Percentiles rank a stretch among this genome's conserved stretches.
phyloP scores from a whole-genome alignment of 768 basidiomycete genomes.

The Solioccasus polychromus region DNA sequence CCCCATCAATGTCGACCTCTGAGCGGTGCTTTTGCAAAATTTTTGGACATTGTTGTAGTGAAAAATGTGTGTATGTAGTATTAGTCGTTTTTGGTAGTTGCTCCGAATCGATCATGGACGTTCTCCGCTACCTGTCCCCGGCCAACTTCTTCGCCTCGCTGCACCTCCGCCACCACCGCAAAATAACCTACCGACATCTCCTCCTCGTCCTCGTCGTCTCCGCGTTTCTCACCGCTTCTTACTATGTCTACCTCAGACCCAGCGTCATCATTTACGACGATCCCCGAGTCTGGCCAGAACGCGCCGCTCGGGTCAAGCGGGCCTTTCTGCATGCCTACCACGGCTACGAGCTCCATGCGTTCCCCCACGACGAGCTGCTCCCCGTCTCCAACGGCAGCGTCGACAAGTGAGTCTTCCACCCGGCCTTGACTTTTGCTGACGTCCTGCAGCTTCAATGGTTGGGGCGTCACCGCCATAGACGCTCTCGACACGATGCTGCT shows the following conservation, averaged over 20 bases:
- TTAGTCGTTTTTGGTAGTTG: not conserved
- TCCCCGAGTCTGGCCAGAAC: constrained; percentile 41
- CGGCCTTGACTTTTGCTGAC: not conserved
- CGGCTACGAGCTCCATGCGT: constrained; percentile 61
- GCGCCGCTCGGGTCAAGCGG: constrained; percentile 54
- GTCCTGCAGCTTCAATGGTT: constrained; percentile 65
- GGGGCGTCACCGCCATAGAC: constrained; percentile 77
- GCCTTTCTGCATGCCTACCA: constrained; percentile 68
- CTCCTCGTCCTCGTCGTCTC: constrained; percentile 12
- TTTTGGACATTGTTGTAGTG: not conserved
- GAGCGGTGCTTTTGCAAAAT: too few species aligned
- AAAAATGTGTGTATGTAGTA: too few species aligned
- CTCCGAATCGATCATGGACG: not conserved
- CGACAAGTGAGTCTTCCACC: constrained; percentile 45
- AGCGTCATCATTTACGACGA: not conserved
- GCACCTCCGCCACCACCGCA: constrained; percentile 3
- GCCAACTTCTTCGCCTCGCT: not conserved
- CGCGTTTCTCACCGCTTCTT: constrained; percentile 12
- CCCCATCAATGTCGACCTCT: constrained; percentile 5
- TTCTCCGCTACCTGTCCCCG: constrained; percentile 3
- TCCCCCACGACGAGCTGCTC: constrained; percentile 59
- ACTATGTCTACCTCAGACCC: constrained; percentile 13
- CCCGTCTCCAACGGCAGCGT: constrained; percentile 46
- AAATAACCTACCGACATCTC: constrained; percentile 17
- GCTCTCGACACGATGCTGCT: constrained; percentile 83